These are phyloP conservation scores for Pulveroboletus sp. DNA, from an alignment of 768 basidiomycete species.

Conservation along the genomic window DNA sequence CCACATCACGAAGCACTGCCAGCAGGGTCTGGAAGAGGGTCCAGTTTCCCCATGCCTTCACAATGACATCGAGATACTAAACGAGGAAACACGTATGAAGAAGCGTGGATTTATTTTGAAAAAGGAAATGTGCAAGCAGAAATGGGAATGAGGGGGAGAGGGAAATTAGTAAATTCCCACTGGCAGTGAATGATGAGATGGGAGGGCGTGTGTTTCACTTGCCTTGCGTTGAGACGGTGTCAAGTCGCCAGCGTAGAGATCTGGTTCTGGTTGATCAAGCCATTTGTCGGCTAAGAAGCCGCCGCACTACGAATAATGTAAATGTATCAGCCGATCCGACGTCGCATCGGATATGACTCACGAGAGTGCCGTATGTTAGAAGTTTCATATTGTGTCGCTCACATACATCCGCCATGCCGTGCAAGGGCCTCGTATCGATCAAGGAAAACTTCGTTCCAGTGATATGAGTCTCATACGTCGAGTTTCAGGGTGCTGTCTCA, in stretches of 20 bases:
- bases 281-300: slow-evolving; percentile 80
- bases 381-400: slow-evolving; percentile 69
- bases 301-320: slow-evolving; percentile 56
- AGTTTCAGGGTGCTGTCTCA: slow-evolving; percentile 25
- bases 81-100: background rate
- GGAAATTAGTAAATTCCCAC: background rate
- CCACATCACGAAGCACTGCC: slow-evolving; percentile 55
- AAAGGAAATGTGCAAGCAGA: background rate
- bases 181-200: too few species aligned
- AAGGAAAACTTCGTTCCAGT: slow-evolving; percentile 61
- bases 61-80: slow-evolving; percentile 85
- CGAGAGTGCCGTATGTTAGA: slow-evolving; percentile 80
- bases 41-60: slow-evolving; percentile 80
- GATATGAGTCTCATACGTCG: slow-evolving; percentile 13
- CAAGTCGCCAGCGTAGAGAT: slow-evolving; percentile 62
- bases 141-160: background rate
- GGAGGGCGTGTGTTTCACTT: slow-evolving; percentile 11
- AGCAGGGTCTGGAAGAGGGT: slow-evolving; percentile 69
- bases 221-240: slow-evolving; percentile 87
- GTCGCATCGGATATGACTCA: slow-evolving; percentile 32
- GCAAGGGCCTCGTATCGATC: slow-evolving; percentile 73
- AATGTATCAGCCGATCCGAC: background rate
- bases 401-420: slow-evolving; percentile 78
- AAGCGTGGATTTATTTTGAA: background rate
- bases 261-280: slow-evolving; percentile 66